phyloP scores from a whole-genome alignment of 164 flowering plant genomes.

The Sextonia rubra region DNA sequence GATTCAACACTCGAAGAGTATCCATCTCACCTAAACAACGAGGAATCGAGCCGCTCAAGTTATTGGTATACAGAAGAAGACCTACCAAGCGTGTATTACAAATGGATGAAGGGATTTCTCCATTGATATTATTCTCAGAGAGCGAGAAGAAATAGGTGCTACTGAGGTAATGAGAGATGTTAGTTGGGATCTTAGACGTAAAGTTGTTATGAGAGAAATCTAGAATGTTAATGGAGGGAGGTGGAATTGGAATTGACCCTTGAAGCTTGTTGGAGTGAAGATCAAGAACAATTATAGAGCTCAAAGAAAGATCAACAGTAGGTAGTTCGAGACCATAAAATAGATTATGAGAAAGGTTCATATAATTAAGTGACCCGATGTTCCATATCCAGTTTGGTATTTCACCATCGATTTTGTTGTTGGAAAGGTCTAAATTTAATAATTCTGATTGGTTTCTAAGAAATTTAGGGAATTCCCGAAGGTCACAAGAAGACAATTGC shows the following conservation, averaged over 20 bases:
- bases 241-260: constrained; percentile 28
- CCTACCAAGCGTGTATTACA: constrained; percentile 39
- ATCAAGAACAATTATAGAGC: constrained; percentile 20
- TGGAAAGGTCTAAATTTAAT: constrained; percentile 7
- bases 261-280: constrained; percentile 36
- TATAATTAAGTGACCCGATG: constrained; percentile 2
- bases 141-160: constrained; percentile 27
- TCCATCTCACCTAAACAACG: neutral
- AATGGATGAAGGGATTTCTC: constrained; percentile 17
- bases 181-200: constrained; percentile 22
- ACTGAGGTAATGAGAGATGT: constrained; percentile 14
- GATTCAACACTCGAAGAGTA: constrained; percentile 30
- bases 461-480: neutral
- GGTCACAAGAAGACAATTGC: neutral
- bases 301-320: neutral
- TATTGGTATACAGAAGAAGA: constrained; percentile 49
- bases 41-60: constrained; percentile 38
- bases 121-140: constrained; percentile 16
- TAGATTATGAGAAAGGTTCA: constrained; percentile 43
- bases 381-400: constrained; percentile 39
- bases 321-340: constrained; percentile 19
- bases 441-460: neutral
- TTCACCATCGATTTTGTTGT: constrained; percentile 32
- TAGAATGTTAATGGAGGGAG: constrained; percentile 17
- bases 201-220: constrained; percentile 48